These are phyloP conservation scores for Chlamydomonas incerta DNA, from an alignment of 139 green algal genomes.

Conservation along the genomic window DNA sequence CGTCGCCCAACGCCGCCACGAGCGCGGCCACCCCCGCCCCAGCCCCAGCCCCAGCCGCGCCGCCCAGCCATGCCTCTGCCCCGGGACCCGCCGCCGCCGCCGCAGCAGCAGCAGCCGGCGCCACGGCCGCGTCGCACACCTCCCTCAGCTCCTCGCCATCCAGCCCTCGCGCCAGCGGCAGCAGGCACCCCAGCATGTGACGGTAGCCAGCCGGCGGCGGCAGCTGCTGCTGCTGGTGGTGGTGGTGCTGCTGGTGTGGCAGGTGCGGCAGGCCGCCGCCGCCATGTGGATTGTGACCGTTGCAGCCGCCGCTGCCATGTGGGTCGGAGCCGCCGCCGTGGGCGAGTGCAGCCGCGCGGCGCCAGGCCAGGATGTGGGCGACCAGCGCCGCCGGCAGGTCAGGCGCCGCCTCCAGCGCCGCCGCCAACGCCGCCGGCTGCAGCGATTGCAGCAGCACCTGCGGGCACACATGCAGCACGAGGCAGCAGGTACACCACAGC, in stretches of 20 bases:
- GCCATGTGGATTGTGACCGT: no score
- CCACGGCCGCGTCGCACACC: background rate
- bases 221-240: background rate
- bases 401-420: background rate
- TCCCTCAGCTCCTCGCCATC: background rate
- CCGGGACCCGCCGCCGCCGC: no score
- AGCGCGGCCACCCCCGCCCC: background rate
- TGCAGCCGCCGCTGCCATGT: no score
- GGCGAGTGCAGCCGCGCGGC: background rate
- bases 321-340: no score
- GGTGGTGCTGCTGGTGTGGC: no score
- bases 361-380: background rate
- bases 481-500: no score
- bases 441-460: slow-evolving; percentile 23
- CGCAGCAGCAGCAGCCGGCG: background rate
- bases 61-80: no score
- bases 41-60: no score
- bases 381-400: slow-evolving; percentile 9
- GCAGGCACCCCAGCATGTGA: slow-evolving; percentile 2
- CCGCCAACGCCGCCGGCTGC: background rate
- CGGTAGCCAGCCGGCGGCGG: background rate
- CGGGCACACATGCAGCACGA: no score
- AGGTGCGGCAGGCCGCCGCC: no score
- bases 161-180: background rate
- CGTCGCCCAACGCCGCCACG: slow-evolving; percentile 4